phyloP scores from a whole-genome alignment of 345 rosid genomes.

The Diplotaxis tenuifolia region DNA sequence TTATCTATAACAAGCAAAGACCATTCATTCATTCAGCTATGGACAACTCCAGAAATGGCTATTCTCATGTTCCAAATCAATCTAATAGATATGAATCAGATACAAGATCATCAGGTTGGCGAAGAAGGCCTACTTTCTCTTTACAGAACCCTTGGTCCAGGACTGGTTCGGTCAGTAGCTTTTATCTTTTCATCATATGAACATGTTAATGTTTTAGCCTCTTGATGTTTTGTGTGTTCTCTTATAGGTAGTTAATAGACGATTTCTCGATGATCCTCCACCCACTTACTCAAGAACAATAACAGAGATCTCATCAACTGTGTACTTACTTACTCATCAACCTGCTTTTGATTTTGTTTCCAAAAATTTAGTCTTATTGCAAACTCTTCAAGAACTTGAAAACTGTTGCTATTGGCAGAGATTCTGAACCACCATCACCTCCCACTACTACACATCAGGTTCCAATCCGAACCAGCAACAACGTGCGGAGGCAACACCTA shows the following conservation, averaged over 20 bases:
- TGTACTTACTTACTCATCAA: not conserved
- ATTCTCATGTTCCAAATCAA: constrained; percentile 13
- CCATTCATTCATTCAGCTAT: constrained; percentile 26
- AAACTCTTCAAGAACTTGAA: not conserved
- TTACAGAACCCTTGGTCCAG: constrained; percentile 29
- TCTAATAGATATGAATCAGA: not conserved
- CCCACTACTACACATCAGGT: not conserved
- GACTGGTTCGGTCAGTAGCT: constrained; percentile 6
- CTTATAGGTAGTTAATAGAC: constrained; percentile 27
- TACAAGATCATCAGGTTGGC: constrained; percentile 34
- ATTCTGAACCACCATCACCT: not conserved
- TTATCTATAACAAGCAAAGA: not conserved
- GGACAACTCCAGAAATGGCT: constrained; percentile 30
- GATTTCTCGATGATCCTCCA: constrained; percentile 16
- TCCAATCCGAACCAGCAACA: constrained; percentile 21
- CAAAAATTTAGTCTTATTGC: not conserved
- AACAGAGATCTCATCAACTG: not conserved
- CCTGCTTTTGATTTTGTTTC: not conserved
- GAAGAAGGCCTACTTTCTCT: constrained; percentile 31
- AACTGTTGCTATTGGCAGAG: not conserved
- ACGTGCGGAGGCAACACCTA: constrained; percentile 27
- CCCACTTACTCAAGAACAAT: not conserved
- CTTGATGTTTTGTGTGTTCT: constrained; percentile 12
- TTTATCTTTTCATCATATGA: not conserved
- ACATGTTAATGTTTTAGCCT: not conserved